Base-by-base conservation (phyloP, 129 eudicot species). In the Solidago caesia region DNA sequence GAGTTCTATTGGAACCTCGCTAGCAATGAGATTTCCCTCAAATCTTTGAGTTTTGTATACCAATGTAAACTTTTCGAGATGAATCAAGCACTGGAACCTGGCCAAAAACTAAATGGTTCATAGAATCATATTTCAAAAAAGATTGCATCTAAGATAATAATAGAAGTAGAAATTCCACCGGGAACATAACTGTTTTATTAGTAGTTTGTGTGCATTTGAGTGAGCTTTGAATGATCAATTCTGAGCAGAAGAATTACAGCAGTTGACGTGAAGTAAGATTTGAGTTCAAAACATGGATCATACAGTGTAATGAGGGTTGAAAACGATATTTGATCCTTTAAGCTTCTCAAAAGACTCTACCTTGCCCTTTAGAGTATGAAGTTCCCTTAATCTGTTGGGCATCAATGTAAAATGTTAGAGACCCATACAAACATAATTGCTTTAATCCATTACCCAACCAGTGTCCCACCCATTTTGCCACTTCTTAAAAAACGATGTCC, bases 71-170 rank as follows among this genome's bases (percentile, higher is more conserved):
- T 83, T 86, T 88, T 68, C 97, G 86, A 56, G 97, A 86, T 57
- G 98, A 89, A 74, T 88, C 93, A 78, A 88, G 96, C 64, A 93
- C 98, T 2, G 98, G 98, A 67, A 93, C 98, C 98, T 82, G 98
- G 98, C 98, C 98, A 93, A 83, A 90, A 58, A n/a, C n/a, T n/a
- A n/a, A n/a, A n/a, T n/a, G n/a, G n/a, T n/a, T n/a, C n/a, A n/a
- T n/a, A n/a, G n/a, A 4, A 74, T 79, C 71, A 83, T 79, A 77
- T 44, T 46, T 14, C 71, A 15, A 56, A 79, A 64, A 44, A 44
- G 44, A 8, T 65, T 64, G 27, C 63, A 48, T 52, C 60, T 48
- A 67, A 62, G 16, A 76, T 15, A 60, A 68, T 48, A 25, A 59
- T 45, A 59, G 4, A 77, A 45, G 45, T 33, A 69, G 7, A 69